Evolutionary conservation across 129 eudicot species (phyloP), one percentile per base, ranked within the genome.

Genomic region (Erigeron canadensis): DNA sequence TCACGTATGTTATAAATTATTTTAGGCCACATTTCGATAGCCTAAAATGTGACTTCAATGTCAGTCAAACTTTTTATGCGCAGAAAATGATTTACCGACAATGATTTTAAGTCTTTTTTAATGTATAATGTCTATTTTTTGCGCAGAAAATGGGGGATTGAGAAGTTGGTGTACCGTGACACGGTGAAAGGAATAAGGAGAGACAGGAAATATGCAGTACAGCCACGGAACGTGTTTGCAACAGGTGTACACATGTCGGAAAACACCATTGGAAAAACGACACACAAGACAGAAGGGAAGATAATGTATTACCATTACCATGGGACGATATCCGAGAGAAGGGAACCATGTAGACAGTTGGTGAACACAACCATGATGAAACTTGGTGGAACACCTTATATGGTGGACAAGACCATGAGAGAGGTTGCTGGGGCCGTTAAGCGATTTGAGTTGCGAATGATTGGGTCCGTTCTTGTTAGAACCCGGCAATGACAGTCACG

Each of bases 181-280:
- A 65, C 76, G 59, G 76, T 78, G 53, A 83, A 51, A 11, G 86
- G 84, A 8, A 82, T 91, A 19, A 77, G 96, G 71, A 83, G 96
- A 67, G 97, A 91, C 72, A 73, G 97, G 6, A 91, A 91, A 63
- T 91, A 91, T 72, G 97, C 91, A 12, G 82, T 91, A 38, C 97
- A 86, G 50, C 88, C 97, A 9, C 79, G 84, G 12, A 88, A 82
- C 40, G 88, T 83, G 0, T 86, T 81, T 68, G 93, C 97, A 5
- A 86, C 96, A 0, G 96, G 97, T 13, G 97, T 91, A 44, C 97
- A 91, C 81, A 88, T 86, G 97, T 84, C 90, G 7, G 90, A 91
- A 63, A 91, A 84, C 70, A 79, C 76, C 10, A 50, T 62, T 2
- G 96, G 97, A 0, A 89, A 84, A 15, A 84, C 90, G 10, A 80